Conservation (phyloP, 768 basidiomycete genomes). For the Agrocybe chaxingu region DNA sequence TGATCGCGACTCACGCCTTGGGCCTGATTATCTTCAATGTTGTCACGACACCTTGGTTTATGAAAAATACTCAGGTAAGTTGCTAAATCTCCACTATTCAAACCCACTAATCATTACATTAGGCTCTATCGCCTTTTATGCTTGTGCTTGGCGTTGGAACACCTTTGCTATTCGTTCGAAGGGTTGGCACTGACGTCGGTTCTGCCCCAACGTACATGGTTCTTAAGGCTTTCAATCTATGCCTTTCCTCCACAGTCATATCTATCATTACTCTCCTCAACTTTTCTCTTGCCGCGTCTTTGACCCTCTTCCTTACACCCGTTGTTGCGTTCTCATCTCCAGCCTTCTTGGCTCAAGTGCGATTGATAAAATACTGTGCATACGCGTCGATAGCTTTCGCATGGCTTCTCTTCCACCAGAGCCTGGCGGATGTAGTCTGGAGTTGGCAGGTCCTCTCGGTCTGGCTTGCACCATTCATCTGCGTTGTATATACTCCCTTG, state of each 20-base stretch:
- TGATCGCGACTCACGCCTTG: conserved; percentile 52
- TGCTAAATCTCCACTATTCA: not conserved
- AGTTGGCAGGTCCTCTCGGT: conserved; percentile 77
- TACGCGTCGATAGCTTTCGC: conserved; percentile 53
- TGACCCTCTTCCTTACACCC: conserved; percentile 70
- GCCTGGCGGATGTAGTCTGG: conserved; percentile 52
- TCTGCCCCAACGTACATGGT: conserved; percentile 41
- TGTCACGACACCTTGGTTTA: conserved; percentile 44
- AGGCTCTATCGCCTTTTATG: conserved; percentile 23
- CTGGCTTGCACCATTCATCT: conserved; percentile 83
- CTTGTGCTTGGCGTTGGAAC: conserved; percentile 27
- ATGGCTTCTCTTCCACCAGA: conserved; percentile 49
- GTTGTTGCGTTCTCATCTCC: conserved; percentile 35
- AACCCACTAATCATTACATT: not conserved
- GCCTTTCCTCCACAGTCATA: conserved; percentile 82
- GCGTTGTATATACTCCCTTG: conserved; percentile 74
- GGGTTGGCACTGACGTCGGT: conserved; percentile 21
- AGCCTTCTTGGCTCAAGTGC: conserved; percentile 10
- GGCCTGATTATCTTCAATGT: conserved; percentile 51
- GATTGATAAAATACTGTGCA: conserved; percentile 25
- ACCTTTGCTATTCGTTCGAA: conserved; percentile 29
- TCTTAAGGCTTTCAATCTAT: conserved; percentile 74
- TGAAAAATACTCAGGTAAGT: conserved; percentile 38
- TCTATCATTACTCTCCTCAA: conserved; percentile 86
- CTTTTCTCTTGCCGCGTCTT: conserved; percentile 79